phyloP scores from a whole-genome alignment of 2,329 filamentous ascomycete genomes.

The Fusarium scirpi region DNA sequence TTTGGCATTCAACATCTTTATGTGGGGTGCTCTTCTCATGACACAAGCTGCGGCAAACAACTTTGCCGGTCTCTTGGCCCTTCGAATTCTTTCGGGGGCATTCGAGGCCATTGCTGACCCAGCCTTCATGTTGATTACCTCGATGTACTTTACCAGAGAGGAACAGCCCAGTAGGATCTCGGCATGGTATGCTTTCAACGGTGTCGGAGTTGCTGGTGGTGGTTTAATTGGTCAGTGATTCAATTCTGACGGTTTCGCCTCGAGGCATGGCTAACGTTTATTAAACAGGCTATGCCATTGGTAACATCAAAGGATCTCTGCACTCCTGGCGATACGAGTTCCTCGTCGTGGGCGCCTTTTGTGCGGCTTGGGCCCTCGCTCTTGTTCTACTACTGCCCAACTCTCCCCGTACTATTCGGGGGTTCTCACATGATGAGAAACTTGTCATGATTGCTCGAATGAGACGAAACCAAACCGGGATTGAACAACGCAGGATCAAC shows the following conservation, averaged over 20 bases:
- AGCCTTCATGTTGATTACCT: constrained; percentile 71
- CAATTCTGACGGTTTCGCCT: not conserved
- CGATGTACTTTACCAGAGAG: constrained; percentile 72
- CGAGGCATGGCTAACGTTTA: not conserved
- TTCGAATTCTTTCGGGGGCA: constrained; percentile 72
- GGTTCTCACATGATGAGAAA: constrained; percentile 63
- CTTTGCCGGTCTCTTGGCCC: constrained; percentile 66
- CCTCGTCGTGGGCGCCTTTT: constrained; percentile 70
- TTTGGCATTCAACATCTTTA: constrained; percentile 62
- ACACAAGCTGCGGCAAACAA: constrained; percentile 66
- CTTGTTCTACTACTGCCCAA: constrained; percentile 69
- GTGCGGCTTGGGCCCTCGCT: constrained; percentile 68
- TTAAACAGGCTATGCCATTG: constrained; percentile 65
- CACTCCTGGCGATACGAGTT: constrained; percentile 76
- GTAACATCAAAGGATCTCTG: constrained; percentile 67
- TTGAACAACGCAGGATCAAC: constrained; percentile 68
- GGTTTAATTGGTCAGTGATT: constrained; percentile 55
- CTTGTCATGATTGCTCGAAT: constrained; percentile 67
- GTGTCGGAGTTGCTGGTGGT: constrained; percentile 69
- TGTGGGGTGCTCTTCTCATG: constrained; percentile 63
- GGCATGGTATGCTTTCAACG: constrained; percentile 70
- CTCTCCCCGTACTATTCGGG: constrained; percentile 65
- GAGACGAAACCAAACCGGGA: constrained; percentile 68
- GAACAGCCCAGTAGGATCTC: constrained; percentile 72
- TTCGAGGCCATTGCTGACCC: constrained; percentile 67